These are phyloP conservation scores for Leccinum barrowsii DNA, from an alignment of 768 basidiomycete genomes.

Conservation along the genomic window DNA sequence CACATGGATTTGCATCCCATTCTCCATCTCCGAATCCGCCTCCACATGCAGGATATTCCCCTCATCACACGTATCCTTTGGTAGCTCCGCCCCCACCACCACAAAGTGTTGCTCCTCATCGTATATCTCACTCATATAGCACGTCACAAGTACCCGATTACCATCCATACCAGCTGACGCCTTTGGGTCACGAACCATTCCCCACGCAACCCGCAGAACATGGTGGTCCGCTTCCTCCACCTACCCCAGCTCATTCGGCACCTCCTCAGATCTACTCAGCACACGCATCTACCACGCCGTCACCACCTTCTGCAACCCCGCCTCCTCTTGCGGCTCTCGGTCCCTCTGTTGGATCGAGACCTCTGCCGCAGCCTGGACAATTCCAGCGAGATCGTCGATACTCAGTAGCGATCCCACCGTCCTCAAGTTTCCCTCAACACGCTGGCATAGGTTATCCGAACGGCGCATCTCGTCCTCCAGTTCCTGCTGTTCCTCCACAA, in stretches of 20 bases:
- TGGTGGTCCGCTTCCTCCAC: conserved; percentile 15
- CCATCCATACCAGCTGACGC: conserved; percentile 19
- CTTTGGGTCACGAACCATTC: conserved; percentile 24
- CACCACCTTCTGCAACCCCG: conserved; percentile 24
- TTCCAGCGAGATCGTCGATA: conserved; percentile 29
- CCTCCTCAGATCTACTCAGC: conserved; percentile 25
- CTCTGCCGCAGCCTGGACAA: conserved; percentile 31
- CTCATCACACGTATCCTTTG: conserved; percentile 15
- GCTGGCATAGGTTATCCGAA: conserved; percentile 14
- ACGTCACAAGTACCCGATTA: conserved; percentile 27
- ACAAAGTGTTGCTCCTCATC: conserved; percentile 12
- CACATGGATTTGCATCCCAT: conserved; percentile 42
- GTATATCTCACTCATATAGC: conserved; percentile 29
- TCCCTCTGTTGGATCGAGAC: conserved; percentile 24
- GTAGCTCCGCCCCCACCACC: conserved; percentile 8
- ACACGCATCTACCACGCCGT: conserved; percentile 17
- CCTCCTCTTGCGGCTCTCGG: conserved; percentile 1
- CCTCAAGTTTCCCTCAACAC: conserved; percentile 32
- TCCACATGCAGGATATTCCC: conserved; percentile 16
- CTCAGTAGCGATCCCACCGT: conserved; percentile 27
- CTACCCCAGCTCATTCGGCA: conserved; percentile 21
- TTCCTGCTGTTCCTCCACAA: conserved; percentile 29
- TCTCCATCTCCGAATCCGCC: conserved; percentile 20
- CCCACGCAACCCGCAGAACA: conserved; percentile 27
- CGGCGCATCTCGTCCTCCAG: conserved; percentile 16